Conservation (phyloP, 345 rosid species). For the Salix dunnii region DNA sequence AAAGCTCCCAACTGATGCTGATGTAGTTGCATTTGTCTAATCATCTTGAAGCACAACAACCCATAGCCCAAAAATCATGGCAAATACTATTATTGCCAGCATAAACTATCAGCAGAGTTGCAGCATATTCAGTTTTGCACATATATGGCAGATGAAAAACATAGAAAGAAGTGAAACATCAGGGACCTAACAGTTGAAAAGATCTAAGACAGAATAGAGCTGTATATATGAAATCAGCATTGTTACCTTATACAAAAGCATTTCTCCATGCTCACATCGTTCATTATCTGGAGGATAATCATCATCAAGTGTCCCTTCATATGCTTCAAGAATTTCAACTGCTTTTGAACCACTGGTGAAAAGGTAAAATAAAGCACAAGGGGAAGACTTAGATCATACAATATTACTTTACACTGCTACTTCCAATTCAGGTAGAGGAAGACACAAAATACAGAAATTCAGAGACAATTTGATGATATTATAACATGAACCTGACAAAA, state of each 20-base stretch:
- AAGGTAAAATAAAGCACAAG: slow-evolving; percentile 12
- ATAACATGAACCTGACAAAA: background rate
- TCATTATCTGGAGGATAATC: slow-evolving; percentile 98
- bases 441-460: background rate
- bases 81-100: background rate
- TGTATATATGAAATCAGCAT: background rate
- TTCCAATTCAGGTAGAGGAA: background rate
- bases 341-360: slow-evolving; percentile 76
- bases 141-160: background rate
- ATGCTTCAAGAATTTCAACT: slow-evolving; percentile 95
- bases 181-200: background rate
- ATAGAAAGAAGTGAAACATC: background rate
- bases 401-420: background rate
- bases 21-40: background rate
- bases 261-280: slow-evolving; percentile 92
- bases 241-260: slow-evolving; percentile 93
- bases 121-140: background rate
- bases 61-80: background rate
- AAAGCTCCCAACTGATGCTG: background rate
- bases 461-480: background rate
- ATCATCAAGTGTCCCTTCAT: slow-evolving; percentile 98
- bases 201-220: background rate
- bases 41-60: background rate
- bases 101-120: background rate
- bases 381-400: background rate